These are phyloP conservation scores for Panaeolus cyanescens DNA, from an alignment of 768 basidiomycete species.

Conservation along the genomic window DNA sequence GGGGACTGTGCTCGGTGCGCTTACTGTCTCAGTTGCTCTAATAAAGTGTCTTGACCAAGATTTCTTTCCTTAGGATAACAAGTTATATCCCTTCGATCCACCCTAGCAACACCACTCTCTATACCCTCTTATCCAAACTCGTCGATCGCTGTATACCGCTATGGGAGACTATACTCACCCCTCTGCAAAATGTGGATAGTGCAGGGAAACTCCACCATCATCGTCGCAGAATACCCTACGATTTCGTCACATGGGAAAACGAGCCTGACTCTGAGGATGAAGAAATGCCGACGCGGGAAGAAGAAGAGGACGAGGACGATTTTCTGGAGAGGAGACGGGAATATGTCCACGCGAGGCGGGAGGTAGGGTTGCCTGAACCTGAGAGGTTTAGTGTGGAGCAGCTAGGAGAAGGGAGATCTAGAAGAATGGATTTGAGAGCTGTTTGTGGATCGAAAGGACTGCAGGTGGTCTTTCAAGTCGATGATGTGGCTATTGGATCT, in stretches of 20 bases:
- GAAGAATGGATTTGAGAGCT: background rate
- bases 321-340: background rate
- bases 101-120: background rate
- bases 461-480: background rate
- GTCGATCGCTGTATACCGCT: background rate
- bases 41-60: no score
- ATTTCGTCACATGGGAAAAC: background rate
- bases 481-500: background rate
- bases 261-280: background rate
- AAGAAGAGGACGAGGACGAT: background rate
- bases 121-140: background rate
- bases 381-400: background rate
- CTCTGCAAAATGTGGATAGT: background rate
- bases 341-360: background rate
- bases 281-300: background rate
- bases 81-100: background rate
- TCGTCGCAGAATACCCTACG: background rate
- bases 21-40: background rate
- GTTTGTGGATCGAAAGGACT: background rate
- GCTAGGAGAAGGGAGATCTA: background rate
- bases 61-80: background rate
- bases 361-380: background rate
- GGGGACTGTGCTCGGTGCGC: constrained; percentile 19
- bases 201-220: no score
- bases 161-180: background rate